Evolutionary conservation across 2,329 filamentous ascomycete genomes (phyloP), one percentile per base, ranked within the genome.

Genomic region (Beauveria asiatica): DNA sequence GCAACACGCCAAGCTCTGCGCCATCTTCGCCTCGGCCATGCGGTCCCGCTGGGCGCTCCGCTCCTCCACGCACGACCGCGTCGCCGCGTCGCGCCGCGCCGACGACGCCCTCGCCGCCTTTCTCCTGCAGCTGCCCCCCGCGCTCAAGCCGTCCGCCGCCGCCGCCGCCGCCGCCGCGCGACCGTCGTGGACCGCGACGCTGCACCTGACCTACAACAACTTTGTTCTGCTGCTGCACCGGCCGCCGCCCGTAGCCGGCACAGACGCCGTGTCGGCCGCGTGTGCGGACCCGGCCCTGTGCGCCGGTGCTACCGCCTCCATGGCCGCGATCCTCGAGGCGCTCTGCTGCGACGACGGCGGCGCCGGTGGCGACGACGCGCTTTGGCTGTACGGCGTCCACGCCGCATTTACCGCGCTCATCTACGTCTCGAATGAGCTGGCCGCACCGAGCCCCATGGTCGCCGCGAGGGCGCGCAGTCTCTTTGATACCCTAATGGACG

Each of bases 1-100:
- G 25, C 73, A 80, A 37, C 78, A 79, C 53, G 76, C 78, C 3
- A 75, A 75, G 42, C 72, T 82, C 0, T 82, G 79, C 62, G 73
- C 78, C 21, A 78, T 82, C 66, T 76, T 81, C 46, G 79, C 73
- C 67, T 63, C 72, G 70, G 66, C 67, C 2, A 70, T 72, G 67
- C 65, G 63, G 33, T 57, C 63, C 30, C 64, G 70, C n/a, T 65
- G 68, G 19, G 63, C 67, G 9, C 50, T 60, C 1, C 57, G 57
- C 3, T 27, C 46, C n/a, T 21, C 49, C 10, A 37, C 19, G 17
- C 39, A 42, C 7, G 27, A 41, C 9, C 67, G 66, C 23, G 62
- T 59, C n/a, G 64, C 65, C 33, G 68, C 70, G 3, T 70, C 68
- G 1, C 65, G 63, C 23, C 61, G 69, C 44, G 71, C 70, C 25